Base-by-base conservation (phyloP, 805 yeast species). In the Zygoascus flipseniorum region DNA sequence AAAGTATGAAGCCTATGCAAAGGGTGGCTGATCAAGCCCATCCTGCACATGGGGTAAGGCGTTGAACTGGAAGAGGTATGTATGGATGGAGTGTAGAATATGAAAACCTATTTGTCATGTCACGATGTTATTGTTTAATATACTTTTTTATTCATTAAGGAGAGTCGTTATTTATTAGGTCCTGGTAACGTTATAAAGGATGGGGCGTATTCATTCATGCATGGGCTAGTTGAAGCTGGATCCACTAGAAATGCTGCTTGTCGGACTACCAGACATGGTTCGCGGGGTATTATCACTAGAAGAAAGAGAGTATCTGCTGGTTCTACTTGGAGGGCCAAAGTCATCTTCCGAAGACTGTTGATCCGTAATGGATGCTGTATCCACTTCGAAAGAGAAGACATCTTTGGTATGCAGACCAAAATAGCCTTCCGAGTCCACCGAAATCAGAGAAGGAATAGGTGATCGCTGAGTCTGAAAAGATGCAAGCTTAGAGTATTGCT, bases 1-100 rank as follows among this genome's bases (percentile, higher is more conserved):
- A 1, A 69, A 72, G 5, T 78, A 77, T 58, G 81, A 76, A 57
- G 58, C 64, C 11, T 47, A 54, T 31, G 57, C 66, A 23, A 60
- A 54, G 50, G 65, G 65, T 11, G 51, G 54, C 14, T 59, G 52
- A 46, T 16, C n/a, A 47, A n/a, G 28, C 28, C 20, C 35, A 47
- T 39, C 20, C 28, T 23, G 28, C 28, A 23, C 28, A 23, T 23
- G 28, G 28, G 28, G 6, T 23, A 26, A 10, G 23, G 23, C 31
- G 48, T 18, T 23, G 28, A 23, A 23, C 6, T 23, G 28, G 28
- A 23, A 23, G 28, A 6, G 6, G 28, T 23, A 6, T 23, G n/a
- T 23, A 6, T 23, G 28, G 28, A 23, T n/a, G n/a, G 39, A 5
- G 39, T 35, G 39, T 35, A 35, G 39, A 11, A 35, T 35, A 35